phyloP scores from a whole-genome alignment of 2,329 filamentous ascomycete species.

The Arachnomyces sp. region DNA sequence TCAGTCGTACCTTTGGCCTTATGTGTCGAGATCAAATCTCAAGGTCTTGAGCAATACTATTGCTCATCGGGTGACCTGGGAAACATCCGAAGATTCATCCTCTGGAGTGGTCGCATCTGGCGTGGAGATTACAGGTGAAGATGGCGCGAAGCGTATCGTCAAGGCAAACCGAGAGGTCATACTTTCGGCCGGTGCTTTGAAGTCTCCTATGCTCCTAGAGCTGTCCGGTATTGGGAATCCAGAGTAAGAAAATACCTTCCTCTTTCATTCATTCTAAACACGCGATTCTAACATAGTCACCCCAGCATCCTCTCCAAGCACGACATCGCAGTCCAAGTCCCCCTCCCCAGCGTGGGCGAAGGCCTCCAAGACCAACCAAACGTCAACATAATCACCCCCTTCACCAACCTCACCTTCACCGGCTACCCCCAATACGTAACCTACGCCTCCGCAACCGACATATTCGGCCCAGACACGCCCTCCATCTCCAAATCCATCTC shows the following conservation, averaged over 20 bases:
- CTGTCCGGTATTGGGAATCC: slow-evolving; percentile 51
- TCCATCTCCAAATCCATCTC: too few relatives aligned
- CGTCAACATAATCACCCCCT: background rate
- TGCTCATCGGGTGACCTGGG: too few relatives aligned
- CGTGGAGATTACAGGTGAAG: slow-evolving; percentile 22
- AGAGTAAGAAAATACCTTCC: slow-evolving; percentile 31
- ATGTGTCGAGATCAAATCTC: too few relatives aligned
- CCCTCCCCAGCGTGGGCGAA: slow-evolving; percentile 39
- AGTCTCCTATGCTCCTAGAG: slow-evolving; percentile 50
- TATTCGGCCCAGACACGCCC: too few relatives aligned
- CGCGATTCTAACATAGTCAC: too few relatives aligned
- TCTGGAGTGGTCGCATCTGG: slow-evolving; percentile 15
- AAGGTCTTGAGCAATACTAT: too few relatives aligned
- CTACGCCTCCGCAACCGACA: background rate
- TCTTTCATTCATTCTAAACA: too few relatives aligned
- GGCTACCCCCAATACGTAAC: background rate
- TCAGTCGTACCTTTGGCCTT: too few relatives aligned
- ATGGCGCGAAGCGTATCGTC: slow-evolving; percentile 21
- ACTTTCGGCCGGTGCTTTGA: slow-evolving; percentile 50
- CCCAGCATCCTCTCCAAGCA: too few relatives aligned
- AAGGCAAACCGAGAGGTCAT: slow-evolving; percentile 46
- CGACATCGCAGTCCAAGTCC: slow-evolving; percentile 37
- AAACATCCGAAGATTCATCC: background rate
- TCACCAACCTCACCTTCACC: background rate
- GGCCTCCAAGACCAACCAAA: slow-evolving; percentile 43